Evolutionary conservation across 2,329 filamentous ascomycete species (phyloP).

Genomic region (Polychaeton citri): DNA sequence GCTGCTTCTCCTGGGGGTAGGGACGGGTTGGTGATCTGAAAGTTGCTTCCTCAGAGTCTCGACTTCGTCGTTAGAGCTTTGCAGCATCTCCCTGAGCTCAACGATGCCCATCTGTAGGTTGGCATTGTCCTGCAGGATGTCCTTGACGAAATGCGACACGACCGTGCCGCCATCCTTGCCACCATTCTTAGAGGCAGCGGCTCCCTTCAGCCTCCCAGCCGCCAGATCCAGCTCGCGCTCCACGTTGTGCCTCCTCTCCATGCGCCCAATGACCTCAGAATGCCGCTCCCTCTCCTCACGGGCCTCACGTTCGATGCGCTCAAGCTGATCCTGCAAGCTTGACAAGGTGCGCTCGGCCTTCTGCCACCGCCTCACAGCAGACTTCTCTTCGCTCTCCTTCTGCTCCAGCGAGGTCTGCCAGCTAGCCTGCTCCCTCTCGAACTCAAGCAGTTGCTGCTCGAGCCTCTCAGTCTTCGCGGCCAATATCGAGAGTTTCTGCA

Average conservation of each 20-base stretch:
- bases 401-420: conserved; percentile 54
- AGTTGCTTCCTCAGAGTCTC: conserved; percentile 75
- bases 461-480: conserved; percentile 63
- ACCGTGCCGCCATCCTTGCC: conserved; percentile 50
- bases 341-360: conserved; percentile 67
- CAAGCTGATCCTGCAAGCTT: conserved; percentile 74
- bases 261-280: conserved; percentile 63
- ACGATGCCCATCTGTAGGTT: conserved; percentile 84
- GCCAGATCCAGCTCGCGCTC: conserved; percentile 72
- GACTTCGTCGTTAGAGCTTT: conserved; percentile 88
- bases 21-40: conserved; percentile 59
- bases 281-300: conserved; percentile 70
- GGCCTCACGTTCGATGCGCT: conserved; percentile 75
- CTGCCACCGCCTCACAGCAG: conserved; percentile 71
- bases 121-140: conserved; percentile 89
- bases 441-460: conserved; percentile 62
- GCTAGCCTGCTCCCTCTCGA: conserved; percentile 69
- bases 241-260: conserved; percentile 71
- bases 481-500: conserved; percentile 60
- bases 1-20: conserved; percentile 15
- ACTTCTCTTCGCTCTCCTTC: conserved; percentile 62
- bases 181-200: conserved; percentile 57
- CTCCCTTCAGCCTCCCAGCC: conserved; percentile 67
- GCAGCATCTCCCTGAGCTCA: conserved; percentile 79
- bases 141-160: conserved; percentile 91